Base-by-base conservation (phyloP, 1,284 basidiomycete genomes). In the Lentinula novae-zelandiae region DNA sequence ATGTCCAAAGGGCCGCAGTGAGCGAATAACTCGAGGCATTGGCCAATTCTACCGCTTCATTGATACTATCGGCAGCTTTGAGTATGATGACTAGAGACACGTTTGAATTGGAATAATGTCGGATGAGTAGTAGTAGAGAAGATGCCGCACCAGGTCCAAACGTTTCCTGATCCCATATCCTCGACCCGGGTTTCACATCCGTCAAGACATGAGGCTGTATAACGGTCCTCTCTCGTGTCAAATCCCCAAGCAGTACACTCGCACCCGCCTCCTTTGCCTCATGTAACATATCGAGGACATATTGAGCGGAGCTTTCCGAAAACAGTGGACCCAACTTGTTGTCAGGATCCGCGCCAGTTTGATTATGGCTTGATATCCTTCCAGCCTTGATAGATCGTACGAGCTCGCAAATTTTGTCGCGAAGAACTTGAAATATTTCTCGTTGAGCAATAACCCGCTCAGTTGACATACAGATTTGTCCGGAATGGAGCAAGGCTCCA, bases 401-500 rank as follows among this genome's bases (percentile, higher is more conserved):
- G 56, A 79, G 67, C 17, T 62, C 46, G 42, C 71, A 71, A 8
- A 82, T 66, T 17, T 70, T 66, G 4, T 71, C 67, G 34, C 82
- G 70, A 6, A 83, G 71, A 0, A 64, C 59, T 1, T 75, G 70
- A 5, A 77, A 71, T 15, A 75, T 72, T 5, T 68, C 69, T 27
- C 75, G 68, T 65, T 85, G 83, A 7, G 86, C 84, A 54, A 90
- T 80, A 36, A 90, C 78, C 33, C 87, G 82, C 67, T 88, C 86
- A 1, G 85, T 83, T 1, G 85, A 84, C 85, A 89, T 89, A 75
- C 88, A 90, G 55, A 90, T 77, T 74, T 90, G 80, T 2, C 87
- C 87, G 3, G 82, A 85, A 71, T 86, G 81, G 31, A 83, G 66
- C 66, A 89, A 78, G 1, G 83, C 82, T 9, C 84, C 86, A 48